Percentiles rank a stretch among this genome's conserved stretches.
These are phyloP conservation scores for Usnea hakonensis DNA, from an alignment of 495 filamentous ascomycete genomes.

Conservation along the genomic window DNA sequence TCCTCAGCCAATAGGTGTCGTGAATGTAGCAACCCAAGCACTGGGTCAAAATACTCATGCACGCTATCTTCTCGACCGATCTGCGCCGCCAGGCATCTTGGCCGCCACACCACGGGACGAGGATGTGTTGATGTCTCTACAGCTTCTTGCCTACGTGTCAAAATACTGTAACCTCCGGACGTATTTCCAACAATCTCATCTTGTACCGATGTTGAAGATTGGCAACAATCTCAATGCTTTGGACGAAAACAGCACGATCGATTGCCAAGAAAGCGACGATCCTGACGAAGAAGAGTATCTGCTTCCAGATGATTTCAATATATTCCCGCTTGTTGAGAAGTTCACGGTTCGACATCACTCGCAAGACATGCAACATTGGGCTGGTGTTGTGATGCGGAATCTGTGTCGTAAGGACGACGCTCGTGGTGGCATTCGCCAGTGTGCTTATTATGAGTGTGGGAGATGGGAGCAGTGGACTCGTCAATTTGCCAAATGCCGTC, in stretches of 20 bases:
- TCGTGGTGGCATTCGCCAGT: slow-evolving; percentile 87
- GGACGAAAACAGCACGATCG: slow-evolving; percentile 50
- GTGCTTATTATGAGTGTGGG: slow-evolving; percentile 94
- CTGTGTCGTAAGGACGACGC: slow-evolving; percentile 96
- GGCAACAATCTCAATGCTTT: slow-evolving; percentile 72
- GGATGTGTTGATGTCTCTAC: slow-evolving; percentile 96
- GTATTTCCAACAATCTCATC: slow-evolving; percentile 91
- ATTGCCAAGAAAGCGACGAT: slow-evolving; percentile 34
- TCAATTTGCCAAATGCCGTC: slow-evolving; percentile 95
- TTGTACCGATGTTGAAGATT: slow-evolving; percentile 88
- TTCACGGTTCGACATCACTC: slow-evolving; percentile 93
- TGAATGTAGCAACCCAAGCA: slow-evolving; percentile 63
- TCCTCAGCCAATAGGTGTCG: slow-evolving; percentile 54
- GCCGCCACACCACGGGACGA: slow-evolving; percentile 92
- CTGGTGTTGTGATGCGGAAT: slow-evolving; percentile 96
- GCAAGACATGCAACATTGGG: slow-evolving; percentile 98
- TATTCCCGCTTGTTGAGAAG: slow-evolving; percentile 96
- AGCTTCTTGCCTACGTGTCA: slow-evolving; percentile 92
- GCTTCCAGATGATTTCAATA: slow-evolving; percentile 89
- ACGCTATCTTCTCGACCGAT: slow-evolving; percentile 66
- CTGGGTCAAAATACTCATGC: slow-evolving; percentile 59
- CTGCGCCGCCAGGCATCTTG: slow-evolving; percentile 57
- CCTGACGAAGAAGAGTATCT: slow-evolving; percentile 73
- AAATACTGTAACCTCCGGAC: slow-evolving; percentile 95
- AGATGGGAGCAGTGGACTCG: slow-evolving; percentile 95